Evolutionary conservation across 164 flowering plant genomes (phyloP).

Genomic region (Saururus chinensis): DNA sequence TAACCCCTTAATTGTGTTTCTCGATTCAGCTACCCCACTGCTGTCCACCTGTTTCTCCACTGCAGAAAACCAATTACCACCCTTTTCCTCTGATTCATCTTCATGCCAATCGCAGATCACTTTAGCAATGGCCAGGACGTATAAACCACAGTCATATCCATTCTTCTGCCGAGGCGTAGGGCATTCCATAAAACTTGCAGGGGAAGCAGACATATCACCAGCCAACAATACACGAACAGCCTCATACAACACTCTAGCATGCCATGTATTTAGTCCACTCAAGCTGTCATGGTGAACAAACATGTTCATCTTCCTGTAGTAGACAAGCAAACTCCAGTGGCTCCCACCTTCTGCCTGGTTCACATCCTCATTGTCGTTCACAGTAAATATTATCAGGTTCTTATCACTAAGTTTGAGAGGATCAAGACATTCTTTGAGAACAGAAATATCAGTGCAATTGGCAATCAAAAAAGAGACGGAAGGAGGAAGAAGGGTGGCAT

Average conservation of each 20-base stretch:
- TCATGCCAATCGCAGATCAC: slow-evolving; percentile 42
- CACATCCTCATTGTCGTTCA: slow-evolving; percentile 63
- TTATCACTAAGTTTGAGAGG: slow-evolving; percentile 53
- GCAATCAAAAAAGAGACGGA: slow-evolving; percentile 64
- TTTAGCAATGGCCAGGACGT: slow-evolving; percentile 45
- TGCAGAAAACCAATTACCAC: slow-evolving; percentile 33
- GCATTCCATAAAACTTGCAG: slow-evolving; percentile 23
- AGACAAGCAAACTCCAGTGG: slow-evolving; percentile 90
- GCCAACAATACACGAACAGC: slow-evolving; percentile 29
- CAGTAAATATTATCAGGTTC: slow-evolving; percentile 50
- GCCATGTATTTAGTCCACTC: slow-evolving; percentile 23
- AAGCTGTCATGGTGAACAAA: slow-evolving; percentile 75
- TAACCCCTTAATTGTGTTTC: too few species aligned
- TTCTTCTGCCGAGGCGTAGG: slow-evolving; percentile 50
- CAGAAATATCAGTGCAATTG: slow-evolving; percentile 40
- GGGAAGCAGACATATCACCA: slow-evolving; percentile 9
- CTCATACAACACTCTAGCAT: slow-evolving; percentile 37
- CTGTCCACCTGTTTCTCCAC: slow-evolving; percentile 33
- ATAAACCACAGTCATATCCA: slow-evolving; percentile 73
- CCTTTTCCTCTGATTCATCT: slow-evolving; percentile 6
- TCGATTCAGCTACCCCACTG: slow-evolving; percentile 25
- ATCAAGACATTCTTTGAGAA: slow-evolving; percentile 40
- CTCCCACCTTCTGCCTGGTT: slow-evolving; percentile 58
- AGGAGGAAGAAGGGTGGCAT: slow-evolving; percentile 62
- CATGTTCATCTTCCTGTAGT: slow-evolving; percentile 25